Conservation (phyloP, 805 yeast genomes). For the Citeromyces matritensis region DNA sequence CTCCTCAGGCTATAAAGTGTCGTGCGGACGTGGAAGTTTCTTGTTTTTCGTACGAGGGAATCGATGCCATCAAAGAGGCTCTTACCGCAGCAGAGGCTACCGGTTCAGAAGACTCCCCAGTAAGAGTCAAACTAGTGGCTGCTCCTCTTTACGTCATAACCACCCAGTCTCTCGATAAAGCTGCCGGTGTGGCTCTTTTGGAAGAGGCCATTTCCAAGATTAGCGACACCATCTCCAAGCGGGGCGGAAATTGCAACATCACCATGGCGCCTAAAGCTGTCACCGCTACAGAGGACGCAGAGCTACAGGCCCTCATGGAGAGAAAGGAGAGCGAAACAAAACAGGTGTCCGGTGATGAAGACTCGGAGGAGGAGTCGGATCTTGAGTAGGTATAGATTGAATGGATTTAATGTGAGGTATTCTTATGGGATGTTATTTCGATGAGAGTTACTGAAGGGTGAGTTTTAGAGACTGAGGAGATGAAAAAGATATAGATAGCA, state of each 20-base stretch:
- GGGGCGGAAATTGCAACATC: conserved; percentile 80
- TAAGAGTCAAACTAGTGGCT: conserved; percentile 90
- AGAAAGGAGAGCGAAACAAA: conserved; percentile 81
- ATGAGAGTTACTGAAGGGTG: background rate
- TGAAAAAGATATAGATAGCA: too few relatives aligned
- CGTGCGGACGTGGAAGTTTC: conserved; percentile 98
- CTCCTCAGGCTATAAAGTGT: conserved; percentile 95
- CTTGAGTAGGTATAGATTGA: conserved; percentile 1
- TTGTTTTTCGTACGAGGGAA: conserved; percentile 94
- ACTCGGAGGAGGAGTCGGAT: conserved; percentile 9
- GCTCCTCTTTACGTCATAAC: conserved; percentile 94
- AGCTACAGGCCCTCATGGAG: conserved; percentile 89
- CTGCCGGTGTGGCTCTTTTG: conserved; percentile 69
- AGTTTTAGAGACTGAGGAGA: background rate
- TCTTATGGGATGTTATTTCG: background rate
- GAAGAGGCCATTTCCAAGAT: conserved; percentile 71
- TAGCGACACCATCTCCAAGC: conserved; percentile 47
- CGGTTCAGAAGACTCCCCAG: conserved; percentile 73
- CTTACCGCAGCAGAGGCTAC: conserved; percentile 74
- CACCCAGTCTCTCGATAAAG: conserved; percentile 85
- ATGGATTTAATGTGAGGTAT: too few relatives aligned
- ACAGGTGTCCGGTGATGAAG: conserved; percentile 56
- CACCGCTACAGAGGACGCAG: conserved; percentile 96
- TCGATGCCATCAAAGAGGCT: conserved; percentile 89
- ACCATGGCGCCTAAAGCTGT: conserved; percentile 99